Conservation (phyloP, 768 basidiomycete species). For the Paxillus rubicundulus region DNA sequence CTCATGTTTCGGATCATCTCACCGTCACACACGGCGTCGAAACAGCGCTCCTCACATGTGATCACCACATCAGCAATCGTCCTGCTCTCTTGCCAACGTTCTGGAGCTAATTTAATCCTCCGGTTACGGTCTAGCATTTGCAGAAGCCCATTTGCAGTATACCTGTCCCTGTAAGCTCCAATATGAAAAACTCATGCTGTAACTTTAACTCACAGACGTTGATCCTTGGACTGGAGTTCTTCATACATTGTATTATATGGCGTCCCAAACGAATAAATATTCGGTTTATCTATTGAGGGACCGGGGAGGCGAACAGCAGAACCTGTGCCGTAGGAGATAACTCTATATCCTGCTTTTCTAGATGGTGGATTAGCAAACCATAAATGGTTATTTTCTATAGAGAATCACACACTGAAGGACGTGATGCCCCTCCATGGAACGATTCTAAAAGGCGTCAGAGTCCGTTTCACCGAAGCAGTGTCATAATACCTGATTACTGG, state of each 20-base stretch:
- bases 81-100: slow-evolving; percentile 93
- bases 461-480: background rate
- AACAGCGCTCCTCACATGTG: slow-evolving; percentile 98
- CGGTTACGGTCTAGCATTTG: slow-evolving; percentile 97
- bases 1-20: slow-evolving; percentile 26
- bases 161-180: slow-evolving; percentile 40
- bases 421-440: slow-evolving; percentile 97
- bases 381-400: background rate
- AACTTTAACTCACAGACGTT: slow-evolving; percentile 61
- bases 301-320: slow-evolving; percentile 96
- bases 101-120: slow-evolving; percentile 86
- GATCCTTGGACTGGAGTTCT: slow-evolving; percentile 81
- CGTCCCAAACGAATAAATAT: slow-evolving; percentile 95
- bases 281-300: slow-evolving; percentile 94
- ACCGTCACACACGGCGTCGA: slow-evolving; percentile 99
- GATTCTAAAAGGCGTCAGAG: slow-evolving; percentile 57
- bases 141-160: slow-evolving; percentile 88
- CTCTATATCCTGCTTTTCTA: slow-evolving; percentile 88
- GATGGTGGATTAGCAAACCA: slow-evolving; percentile 9
- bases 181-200: slow-evolving; percentile 1
- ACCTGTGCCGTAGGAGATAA: slow-evolving; percentile 94
- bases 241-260: slow-evolving; percentile 96
- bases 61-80: slow-evolving; percentile 94
- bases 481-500: slow-evolving; percentile 85
- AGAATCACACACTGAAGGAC: slow-evolving; percentile 70